Evolutionary conservation across 805 yeast genomes (phyloP), one percentile per base, ranked within the genome.

Genomic region (Grigorovia transvaalensis): DNA sequence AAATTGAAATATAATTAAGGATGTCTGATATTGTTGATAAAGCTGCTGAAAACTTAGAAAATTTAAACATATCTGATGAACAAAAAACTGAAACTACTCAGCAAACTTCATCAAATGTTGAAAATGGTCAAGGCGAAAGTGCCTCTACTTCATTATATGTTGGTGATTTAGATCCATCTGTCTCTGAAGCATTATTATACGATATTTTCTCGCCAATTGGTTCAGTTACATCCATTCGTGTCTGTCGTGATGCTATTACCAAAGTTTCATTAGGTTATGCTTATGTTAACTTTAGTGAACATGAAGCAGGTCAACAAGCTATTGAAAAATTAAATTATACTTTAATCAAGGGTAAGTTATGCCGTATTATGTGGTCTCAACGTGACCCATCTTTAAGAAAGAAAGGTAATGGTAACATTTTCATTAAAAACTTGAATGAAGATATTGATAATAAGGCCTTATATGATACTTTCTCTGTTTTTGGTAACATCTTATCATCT

Each of bases 331-430:
- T 93, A 74, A 93, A 91, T 88, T 93, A 93, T 79, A 74, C 89
- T 54, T 82, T 82, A 66, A 83, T 93, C 75, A 90, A 90, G 73
- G 97, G 96, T 68, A 88, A 85, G 68, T 89, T 96, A 66, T 89
- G 97, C 77, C 88, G 99, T 75, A 91, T 93, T 77, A 93, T 93
- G 98, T 89, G 98, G 97, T 89, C 97, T 61, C 98, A 93, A 79
- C 88, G 98, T 76, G 98, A 93, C 72, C 98, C 99, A 59, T 80
- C 96, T 56, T 72, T 83, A 66, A 87, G 99, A 80, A 88, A 84
- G 79, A 84, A 84, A 68, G 97, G 97, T 72, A 85, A 88, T 58
- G 97, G 96, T 68, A 93, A 93, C 81, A 84, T 93, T 61, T 93
- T 85, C 82, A 91, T 93, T 78, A 93, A 93, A 84, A 93, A 93